A percentile compares a stretch with the other conserved stretches of the same genome.
Conservation (phyloP, 1,139 yeast species). For the Lodderomyces beijingensis region DNA sequence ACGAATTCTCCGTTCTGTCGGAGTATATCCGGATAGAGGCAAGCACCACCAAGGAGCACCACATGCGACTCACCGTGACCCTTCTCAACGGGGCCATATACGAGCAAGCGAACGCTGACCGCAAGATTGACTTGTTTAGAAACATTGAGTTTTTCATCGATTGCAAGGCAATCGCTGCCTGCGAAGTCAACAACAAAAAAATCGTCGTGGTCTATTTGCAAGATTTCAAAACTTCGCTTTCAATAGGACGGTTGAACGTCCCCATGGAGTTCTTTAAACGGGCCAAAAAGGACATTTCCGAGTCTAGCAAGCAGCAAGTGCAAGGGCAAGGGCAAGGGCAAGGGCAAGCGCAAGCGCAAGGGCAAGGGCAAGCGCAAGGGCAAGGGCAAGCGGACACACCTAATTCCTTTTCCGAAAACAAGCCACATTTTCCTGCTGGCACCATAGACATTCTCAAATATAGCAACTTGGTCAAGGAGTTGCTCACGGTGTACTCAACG, state of each 20-base stretch:
- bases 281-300: background rate
- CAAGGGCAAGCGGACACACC: background rate
- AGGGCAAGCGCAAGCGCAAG: constrained; percentile 1
- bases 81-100: constrained; percentile 29
- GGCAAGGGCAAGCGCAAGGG: constrained; percentile 5
- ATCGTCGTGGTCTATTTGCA: constrained; percentile 13
- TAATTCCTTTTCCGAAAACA: background rate
- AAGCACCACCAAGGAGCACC: constrained; percentile 17
- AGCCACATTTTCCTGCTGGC: background rate
- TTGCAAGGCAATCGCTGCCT: constrained; percentile 23
- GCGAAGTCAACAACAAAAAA: constrained; percentile 15
- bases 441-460: constrained; percentile 5
- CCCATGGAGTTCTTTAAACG: constrained; percentile 20
- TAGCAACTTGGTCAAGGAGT: constrained; percentile 6
- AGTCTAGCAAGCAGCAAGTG: constrained; percentile 7
- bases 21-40: constrained; percentile 33
- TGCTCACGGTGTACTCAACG: constrained; percentile 12
- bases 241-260: constrained; percentile 24
- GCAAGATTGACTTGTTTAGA: constrained; percentile 20
- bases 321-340: constrained; percentile 1
- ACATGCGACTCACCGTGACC: constrained; percentile 20
- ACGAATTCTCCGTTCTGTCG: constrained; percentile 17
- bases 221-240: constrained; percentile 18
- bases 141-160: constrained; percentile 27
- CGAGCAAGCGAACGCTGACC: constrained; percentile 15